phyloP scores from a whole-genome alignment of 2,329 filamentous ascomycete species.

The Aureobasidium sp. region DNA sequence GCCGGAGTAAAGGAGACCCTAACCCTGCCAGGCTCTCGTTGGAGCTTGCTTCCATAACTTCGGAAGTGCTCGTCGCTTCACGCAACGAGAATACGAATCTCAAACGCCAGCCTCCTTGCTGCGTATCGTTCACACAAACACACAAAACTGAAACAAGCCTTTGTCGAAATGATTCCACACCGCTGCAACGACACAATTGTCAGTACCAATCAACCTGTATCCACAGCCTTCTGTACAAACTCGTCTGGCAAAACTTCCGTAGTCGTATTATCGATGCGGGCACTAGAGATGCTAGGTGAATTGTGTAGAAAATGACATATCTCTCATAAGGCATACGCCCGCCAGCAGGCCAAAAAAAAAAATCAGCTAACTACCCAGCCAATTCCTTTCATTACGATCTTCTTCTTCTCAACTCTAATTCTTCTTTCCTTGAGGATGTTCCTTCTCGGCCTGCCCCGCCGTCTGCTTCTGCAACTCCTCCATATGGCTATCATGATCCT shows the following conservation, averaged over 20 bases:
- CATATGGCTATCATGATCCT: constrained; percentile 35
- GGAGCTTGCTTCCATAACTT: background rate
- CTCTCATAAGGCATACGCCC: background rate
- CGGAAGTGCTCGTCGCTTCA: background rate
- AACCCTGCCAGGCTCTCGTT: background rate
- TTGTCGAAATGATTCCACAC: no score
- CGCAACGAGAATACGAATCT: background rate
- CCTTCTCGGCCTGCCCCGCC: constrained; percentile 32
- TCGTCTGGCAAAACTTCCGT: no score
- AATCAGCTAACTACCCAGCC: background rate
- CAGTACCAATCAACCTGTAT: no score
- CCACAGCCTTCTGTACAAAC: no score
- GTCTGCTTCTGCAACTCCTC: constrained; percentile 37
- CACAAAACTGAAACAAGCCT: no score
- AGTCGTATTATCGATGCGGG: no score
- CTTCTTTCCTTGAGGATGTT: constrained; percentile 22
- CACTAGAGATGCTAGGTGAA: no score
- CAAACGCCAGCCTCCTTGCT: background rate
- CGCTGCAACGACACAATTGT: no score
- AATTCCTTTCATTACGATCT: background rate
- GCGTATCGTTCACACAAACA: background rate
- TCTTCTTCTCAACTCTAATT: background rate
- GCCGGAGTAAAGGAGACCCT: background rate
- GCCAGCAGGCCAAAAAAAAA: background rate
- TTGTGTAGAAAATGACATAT: background rate